Evolutionary conservation across 140 eudicot genomes (phyloP).

Genomic region (Cichorium intybus): DNA sequence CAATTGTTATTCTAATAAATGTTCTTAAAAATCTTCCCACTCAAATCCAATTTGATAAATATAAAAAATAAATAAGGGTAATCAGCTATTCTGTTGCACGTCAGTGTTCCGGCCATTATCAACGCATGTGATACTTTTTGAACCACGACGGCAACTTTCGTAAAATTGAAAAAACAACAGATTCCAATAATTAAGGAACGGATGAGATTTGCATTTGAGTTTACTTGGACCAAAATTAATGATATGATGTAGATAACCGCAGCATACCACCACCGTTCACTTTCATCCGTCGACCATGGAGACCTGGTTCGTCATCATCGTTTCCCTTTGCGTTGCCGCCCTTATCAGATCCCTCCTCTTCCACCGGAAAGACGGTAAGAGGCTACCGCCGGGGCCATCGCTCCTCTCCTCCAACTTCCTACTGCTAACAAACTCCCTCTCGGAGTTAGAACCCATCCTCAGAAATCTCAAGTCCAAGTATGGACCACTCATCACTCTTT

Average conservation of each 20-base stretch:
- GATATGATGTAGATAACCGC: background rate
- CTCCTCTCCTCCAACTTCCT: constrained; percentile 21
- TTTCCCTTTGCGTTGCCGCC: constrained; percentile 19
- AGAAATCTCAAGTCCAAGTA: constrained; percentile 19
- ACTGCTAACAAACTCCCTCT: constrained; percentile 20
- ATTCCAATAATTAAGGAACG: background rate
- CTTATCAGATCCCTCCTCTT: constrained; percentile 4
- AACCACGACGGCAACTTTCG: background rate
- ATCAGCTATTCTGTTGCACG: too few species aligned
- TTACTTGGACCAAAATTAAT: background rate
- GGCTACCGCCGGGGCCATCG: constrained; percentile 41
- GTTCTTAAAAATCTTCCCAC: too few species aligned
- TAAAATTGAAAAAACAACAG: background rate
- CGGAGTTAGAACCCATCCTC: constrained; percentile 17
- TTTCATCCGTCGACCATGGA: background rate
- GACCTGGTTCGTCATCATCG: constrained; percentile 26
- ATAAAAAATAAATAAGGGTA: too few species aligned
- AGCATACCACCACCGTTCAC: background rate
- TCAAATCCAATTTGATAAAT: too few species aligned
- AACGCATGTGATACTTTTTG: background rate
- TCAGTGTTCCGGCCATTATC: too few species aligned
- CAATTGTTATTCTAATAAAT: too few species aligned
- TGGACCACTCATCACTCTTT: constrained; percentile 38
- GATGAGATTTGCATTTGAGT: background rate
- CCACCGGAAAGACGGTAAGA: background rate